A percentile compares a stretch with the other conserved stretches of the same genome.
Evolutionary conservation across 2,329 filamentous ascomycete species (phyloP).

Genomic region (Domatiomyces catenatus): DNA sequence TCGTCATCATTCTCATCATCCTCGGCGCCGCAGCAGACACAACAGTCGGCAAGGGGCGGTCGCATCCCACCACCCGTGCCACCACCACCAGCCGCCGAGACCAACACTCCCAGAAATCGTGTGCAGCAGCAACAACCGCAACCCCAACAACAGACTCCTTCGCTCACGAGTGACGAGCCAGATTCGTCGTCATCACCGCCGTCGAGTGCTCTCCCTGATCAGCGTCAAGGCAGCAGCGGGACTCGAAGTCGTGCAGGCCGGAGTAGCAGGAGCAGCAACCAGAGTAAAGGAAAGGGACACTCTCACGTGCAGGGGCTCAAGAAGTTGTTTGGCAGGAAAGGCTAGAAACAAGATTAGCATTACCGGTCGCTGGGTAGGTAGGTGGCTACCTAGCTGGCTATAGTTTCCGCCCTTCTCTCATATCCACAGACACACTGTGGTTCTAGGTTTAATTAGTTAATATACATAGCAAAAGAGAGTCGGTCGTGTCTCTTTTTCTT

Average conservation of each 20-base stretch:
- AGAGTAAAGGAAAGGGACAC: not conserved
- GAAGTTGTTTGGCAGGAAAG: not conserved
- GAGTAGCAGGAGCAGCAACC: not conserved
- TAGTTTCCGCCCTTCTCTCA: no score
- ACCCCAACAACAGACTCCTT: not conserved
- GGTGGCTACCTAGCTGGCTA: no score
- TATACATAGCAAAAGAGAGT: no score
- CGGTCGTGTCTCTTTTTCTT: no score
- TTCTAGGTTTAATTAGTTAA: no score
- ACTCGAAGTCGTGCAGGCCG: not conserved
- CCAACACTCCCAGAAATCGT: not conserved
- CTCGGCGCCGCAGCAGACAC: not conserved
- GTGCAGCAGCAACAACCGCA: not conserved
- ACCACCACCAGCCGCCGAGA: not conserved
- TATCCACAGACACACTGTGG: no score
- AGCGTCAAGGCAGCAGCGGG: not conserved
- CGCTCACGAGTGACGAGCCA: not conserved
- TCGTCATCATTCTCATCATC: not conserved
- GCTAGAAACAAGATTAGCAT: not conserved
- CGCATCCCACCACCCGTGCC: not conserved
- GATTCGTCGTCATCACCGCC: not conserved
- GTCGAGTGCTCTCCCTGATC: not conserved
- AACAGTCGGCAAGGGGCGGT: not conserved
- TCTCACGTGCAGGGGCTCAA: not conserved
- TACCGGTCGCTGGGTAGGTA: no score